Percentiles rank a stretch among this genome's conserved stretches.
Evolutionary conservation across 2,329 filamentous ascomycete species (phyloP).

Genomic region (Hypoxylon sp.): DNA sequence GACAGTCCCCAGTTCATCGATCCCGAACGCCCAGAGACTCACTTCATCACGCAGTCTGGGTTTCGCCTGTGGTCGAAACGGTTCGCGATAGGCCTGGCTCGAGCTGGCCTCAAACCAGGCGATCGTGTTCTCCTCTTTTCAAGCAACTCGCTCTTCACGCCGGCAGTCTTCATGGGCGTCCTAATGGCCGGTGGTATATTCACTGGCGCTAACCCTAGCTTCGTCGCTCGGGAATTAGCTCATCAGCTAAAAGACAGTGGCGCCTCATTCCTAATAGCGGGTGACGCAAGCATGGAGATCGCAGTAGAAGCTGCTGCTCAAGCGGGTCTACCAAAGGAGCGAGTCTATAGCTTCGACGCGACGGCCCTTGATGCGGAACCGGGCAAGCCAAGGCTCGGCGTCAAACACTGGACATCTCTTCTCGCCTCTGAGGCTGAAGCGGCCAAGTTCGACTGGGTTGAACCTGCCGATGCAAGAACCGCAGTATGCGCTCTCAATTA

Average conservation of each 20-base stretch:
- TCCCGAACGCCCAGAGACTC: conserved; percentile 73
- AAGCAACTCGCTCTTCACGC: conserved; percentile 79
- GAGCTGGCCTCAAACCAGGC: conserved; percentile 72
- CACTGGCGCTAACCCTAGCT: conserved; percentile 79
- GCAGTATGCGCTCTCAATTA: conserved; percentile 81
- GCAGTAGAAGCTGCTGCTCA: conserved; percentile 74
- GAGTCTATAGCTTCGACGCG: conserved; percentile 75
- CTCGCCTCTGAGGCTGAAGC: conserved; percentile 57
- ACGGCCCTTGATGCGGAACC: conserved; percentile 55
- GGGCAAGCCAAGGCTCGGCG: conserved; percentile 45
- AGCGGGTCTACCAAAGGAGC: conserved; percentile 65
- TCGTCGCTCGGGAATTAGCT: conserved; percentile 77
- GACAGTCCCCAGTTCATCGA: conserved; percentile 69
- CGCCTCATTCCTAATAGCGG: conserved; percentile 75
- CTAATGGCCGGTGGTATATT: conserved; percentile 85
- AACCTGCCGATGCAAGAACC: conserved; percentile 62
- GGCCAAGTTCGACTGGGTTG: conserved; percentile 71
- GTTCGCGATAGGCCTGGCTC: conserved; percentile 74
- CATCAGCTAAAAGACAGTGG: conserved; percentile 81
- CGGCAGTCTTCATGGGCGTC: conserved; percentile 76
- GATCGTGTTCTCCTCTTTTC: conserved; percentile 81
- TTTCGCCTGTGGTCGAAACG: conserved; percentile 80
- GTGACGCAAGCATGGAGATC: conserved; percentile 69
- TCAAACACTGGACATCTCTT: conserved; percentile 49
- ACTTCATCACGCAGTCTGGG: conserved; percentile 72